phyloP scores from a whole-genome alignment of 2,329 filamentous ascomycete genomes.

The Sphaceloma murrayae region DNA sequence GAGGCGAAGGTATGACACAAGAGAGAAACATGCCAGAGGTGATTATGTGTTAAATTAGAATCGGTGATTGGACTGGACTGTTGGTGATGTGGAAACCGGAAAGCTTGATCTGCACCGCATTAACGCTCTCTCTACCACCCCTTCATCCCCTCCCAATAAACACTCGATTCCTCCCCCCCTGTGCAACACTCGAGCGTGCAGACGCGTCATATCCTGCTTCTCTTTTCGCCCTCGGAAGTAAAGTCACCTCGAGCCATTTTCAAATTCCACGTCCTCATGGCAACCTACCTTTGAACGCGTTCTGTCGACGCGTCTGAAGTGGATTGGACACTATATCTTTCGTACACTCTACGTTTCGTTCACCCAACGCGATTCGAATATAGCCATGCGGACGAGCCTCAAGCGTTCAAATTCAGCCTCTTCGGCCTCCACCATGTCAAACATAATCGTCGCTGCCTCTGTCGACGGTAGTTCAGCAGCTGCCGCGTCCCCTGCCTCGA shows the following conservation, averaged over 20 bases:
- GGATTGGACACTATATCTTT: too few relatives aligned
- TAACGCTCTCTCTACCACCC: slow-evolving; percentile 1
- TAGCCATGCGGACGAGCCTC: slow-evolving; percentile 8
- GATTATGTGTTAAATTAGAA: too few relatives aligned
- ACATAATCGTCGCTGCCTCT: slow-evolving; percentile 31
- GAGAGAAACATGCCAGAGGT: too few relatives aligned
- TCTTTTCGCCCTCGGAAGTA: too few relatives aligned
- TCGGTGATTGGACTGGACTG: slow-evolving; percentile 14
- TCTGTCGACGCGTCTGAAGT: slow-evolving; percentile 13
- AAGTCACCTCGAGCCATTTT: neutral
- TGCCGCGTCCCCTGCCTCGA: slow-evolving; percentile 49
- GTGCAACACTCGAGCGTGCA: neutral
- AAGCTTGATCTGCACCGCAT: slow-evolving; percentile 10
- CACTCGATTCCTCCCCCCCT: neutral
- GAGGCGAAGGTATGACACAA: too few relatives aligned
- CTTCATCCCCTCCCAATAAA: slow-evolving; percentile 2
- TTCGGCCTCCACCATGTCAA: slow-evolving; percentile 35
- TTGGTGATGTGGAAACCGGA: neutral
- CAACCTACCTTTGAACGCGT: slow-evolving; percentile 9
- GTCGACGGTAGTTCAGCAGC: slow-evolving; percentile 35
- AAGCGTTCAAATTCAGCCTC: slow-evolving; percentile 32
- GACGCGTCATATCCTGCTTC: too few relatives aligned
- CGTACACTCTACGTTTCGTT: neutral
- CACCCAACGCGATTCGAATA: neutral
- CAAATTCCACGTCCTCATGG: slow-evolving; percentile 14